Percentiles rank a stretch among this genome's conserved stretches.
Conservation (phyloP, 495 filamentous ascomycete species). For the Sordaria brevicollis region DNA sequence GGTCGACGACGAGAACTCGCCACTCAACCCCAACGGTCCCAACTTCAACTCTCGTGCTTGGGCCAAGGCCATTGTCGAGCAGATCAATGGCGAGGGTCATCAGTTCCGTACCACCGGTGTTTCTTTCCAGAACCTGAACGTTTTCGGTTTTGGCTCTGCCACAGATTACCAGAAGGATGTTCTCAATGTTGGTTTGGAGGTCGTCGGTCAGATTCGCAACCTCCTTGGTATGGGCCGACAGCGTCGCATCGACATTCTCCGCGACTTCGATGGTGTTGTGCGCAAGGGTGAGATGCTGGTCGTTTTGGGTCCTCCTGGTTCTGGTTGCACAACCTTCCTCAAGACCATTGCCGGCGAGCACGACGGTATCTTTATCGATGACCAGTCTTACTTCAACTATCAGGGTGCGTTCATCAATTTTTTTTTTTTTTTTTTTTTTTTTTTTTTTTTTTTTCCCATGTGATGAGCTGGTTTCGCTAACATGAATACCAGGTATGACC, state of each 20-base stretch:
- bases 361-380: constrained; percentile 57
- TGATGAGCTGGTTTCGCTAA: constrained; percentile 2
- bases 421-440: background rate
- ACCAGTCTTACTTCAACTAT: constrained; percentile 61
- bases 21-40: constrained; percentile 40
- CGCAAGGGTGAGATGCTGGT: constrained; percentile 70
- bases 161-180: constrained; percentile 78
- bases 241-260: constrained; percentile 66
- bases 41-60: constrained; percentile 45
- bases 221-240: constrained; percentile 37
- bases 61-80: constrained; percentile 43
- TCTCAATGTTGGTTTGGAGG: constrained; percentile 52
- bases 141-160: constrained; percentile 65
- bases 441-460: background rate
- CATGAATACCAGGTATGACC: constrained; percentile 31
- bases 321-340: constrained; percentile 69
- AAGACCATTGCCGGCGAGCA: constrained; percentile 74
- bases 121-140: constrained; percentile 53
- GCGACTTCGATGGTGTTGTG: constrained; percentile 70
- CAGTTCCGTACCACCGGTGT: constrained; percentile 42
- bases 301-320: constrained; percentile 67
- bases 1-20: constrained; percentile 28
- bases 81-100: constrained; percentile 32
- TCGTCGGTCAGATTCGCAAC: constrained; percentile 33
- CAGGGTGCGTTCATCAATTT: constrained; percentile 39